Conservation (phyloP, 441 rosid species). For the Adansonia madagascariensis region DNA sequence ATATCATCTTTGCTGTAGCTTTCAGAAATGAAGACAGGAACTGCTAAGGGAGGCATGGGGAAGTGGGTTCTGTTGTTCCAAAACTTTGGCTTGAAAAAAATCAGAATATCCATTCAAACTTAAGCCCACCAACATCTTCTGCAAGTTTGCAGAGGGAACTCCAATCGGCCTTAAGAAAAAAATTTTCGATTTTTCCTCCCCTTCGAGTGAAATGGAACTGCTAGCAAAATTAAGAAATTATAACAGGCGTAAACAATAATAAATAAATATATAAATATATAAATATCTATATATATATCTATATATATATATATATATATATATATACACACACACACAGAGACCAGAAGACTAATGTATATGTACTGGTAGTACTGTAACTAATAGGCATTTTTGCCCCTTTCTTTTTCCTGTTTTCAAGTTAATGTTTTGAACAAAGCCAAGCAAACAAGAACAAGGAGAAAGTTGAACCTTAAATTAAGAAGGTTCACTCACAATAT, state of each 20-base stretch:
- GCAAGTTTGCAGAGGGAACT: conserved; percentile 16
- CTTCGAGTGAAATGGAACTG: conserved; percentile 3
- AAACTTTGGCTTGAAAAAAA: background rate
- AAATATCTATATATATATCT: too few relatives aligned
- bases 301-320: too few relatives aligned
- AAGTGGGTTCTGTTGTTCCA: background rate
- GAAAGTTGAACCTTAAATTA: background rate
- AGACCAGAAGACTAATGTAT: background rate
- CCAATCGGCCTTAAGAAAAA: background rate
- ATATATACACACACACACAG: too few relatives aligned
- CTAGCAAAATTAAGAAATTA: background rate
- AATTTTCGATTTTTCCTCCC: background rate
- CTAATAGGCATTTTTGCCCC: background rate
- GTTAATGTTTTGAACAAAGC: background rate
- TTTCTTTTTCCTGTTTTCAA: background rate
- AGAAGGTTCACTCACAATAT: background rate
- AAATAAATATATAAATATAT: too few relatives aligned
- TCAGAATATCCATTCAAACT: conserved; percentile 11
- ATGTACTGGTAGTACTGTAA: background rate
- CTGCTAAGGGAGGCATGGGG: background rate
- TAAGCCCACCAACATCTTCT: conserved; percentile 22
- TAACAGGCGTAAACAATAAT: background rate
- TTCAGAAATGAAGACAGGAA: conserved; percentile 18
- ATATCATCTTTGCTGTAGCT: conserved; percentile 13
- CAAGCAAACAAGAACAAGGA: background rate